phyloP scores from a whole-genome alignment of 495 filamentous ascomycete genomes.

The Penicillium argentinense region DNA sequence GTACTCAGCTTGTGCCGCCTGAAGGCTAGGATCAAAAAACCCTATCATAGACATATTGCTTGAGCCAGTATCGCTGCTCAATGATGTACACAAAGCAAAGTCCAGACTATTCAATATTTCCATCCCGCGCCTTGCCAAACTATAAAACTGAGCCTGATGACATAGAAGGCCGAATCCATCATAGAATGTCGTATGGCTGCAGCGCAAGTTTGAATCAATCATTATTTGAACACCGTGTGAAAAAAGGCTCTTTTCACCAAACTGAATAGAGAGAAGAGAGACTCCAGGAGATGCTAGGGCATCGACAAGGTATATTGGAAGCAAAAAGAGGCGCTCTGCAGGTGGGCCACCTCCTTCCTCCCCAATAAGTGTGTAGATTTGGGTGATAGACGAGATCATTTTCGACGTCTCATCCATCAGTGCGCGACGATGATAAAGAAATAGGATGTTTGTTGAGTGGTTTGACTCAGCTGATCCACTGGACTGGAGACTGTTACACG shows the following conservation, averaged over 20 bases:
- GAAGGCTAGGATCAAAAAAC: too few relatives aligned
- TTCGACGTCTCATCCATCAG: not conserved
- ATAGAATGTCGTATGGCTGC: not conserved
- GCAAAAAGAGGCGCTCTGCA: not conserved
- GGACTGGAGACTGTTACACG: not conserved
- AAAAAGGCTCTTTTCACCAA: not conserved
- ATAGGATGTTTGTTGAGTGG: not conserved
- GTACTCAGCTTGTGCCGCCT: too few relatives aligned
- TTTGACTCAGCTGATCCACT: not conserved
- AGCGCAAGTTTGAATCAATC: not conserved
- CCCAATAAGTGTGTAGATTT: not conserved
- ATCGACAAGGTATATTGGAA: slow-evolving; percentile 4
- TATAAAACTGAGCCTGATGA: not conserved
- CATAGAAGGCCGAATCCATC: slow-evolving; percentile 1
- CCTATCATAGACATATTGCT: too few relatives aligned
- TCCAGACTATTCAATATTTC: not conserved
- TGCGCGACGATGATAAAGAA: not conserved
- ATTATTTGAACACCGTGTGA: not conserved
- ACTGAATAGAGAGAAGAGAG: slow-evolving; percentile 1
- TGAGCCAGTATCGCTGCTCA: too few relatives aligned
- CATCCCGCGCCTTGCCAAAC: not conserved
- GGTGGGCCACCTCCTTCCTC: not conserved
- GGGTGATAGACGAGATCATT: not conserved
- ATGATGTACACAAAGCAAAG: not conserved
- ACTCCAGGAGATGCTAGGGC: not conserved